A percentile compares a stretch with the other conserved stretches of the same genome.
phyloP scores from a whole-genome alignment of 169 alveolate genomes.

The Plasmodium falciparum region DNA sequence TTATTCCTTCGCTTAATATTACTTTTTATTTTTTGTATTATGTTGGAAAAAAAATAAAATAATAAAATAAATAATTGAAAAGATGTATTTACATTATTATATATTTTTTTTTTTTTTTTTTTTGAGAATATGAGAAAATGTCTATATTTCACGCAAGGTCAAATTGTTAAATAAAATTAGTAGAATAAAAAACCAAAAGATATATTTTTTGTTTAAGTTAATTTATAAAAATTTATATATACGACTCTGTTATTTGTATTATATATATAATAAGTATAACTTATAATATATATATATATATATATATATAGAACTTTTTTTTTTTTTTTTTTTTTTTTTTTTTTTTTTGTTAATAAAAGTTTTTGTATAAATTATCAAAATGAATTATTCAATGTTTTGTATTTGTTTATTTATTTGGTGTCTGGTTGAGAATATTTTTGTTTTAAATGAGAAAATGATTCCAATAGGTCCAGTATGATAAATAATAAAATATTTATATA shows the following conservation, averaged over 20 bases:
- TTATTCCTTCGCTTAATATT: neutral
- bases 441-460: conserved; percentile 72
- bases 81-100: conserved; percentile 53
- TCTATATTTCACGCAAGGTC: neutral
- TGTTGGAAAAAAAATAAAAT: conserved; percentile 16
- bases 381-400: conserved; percentile 46
- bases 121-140: conserved; percentile 3
- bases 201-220: too few species aligned
- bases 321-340: too few species aligned
- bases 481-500: conserved; percentile 5
- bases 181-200: neutral
- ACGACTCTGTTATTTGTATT: too few species aligned
- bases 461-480: conserved; percentile 70
- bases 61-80: conserved; percentile 24
- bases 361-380: neutral
- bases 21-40: conserved; percentile 4
- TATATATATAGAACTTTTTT: too few species aligned
- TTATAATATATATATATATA: too few species aligned
- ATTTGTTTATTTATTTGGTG: conserved; percentile 51
- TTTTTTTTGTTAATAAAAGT: too few species aligned
- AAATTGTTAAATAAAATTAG: neutral
- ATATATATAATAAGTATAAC: too few species aligned
- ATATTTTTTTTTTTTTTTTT: conserved; percentile 30
- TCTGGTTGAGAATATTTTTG: conserved; percentile 45
- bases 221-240: too few species aligned